Conservation (phyloP, 805 yeast genomes). For the Suhomyces prunicola region DNA sequence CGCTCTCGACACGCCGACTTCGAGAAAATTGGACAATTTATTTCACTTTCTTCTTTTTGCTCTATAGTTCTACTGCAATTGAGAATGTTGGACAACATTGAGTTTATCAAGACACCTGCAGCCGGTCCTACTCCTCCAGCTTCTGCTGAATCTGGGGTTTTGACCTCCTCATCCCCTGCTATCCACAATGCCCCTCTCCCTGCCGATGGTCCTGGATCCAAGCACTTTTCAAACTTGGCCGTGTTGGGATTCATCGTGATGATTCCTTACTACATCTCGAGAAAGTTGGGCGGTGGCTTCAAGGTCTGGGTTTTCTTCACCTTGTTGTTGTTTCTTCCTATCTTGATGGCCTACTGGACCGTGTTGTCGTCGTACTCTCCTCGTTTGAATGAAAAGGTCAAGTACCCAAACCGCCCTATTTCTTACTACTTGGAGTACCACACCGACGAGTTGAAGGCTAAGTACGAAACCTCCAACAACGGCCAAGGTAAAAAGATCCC, state of each 20-base stretch:
- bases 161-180: conserved; percentile 52
- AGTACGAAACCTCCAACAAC: conserved; percentile 34
- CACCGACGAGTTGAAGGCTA: conserved; percentile 48
- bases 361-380: conserved; percentile 74
- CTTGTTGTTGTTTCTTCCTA: conserved; percentile 58
- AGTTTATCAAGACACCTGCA: conserved; percentile 60
- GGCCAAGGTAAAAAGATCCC: conserved; percentile 78
- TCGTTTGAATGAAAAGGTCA: conserved; percentile 72
- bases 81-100: conserved; percentile 40
- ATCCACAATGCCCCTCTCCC: conserved; percentile 85
- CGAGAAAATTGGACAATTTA: neutral
- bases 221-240: conserved; percentile 63
- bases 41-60: neutral
- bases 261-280: conserved; percentile 61
- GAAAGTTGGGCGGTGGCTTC: conserved; percentile 67
- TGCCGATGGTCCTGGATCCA: conserved; percentile 88
- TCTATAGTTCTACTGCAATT: neutral
- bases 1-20: neutral
- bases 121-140: conserved; percentile 36
- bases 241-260: conserved; percentile 48
- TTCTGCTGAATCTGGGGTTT: conserved; percentile 31
- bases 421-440: conserved; percentile 81
- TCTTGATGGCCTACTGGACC: conserved; percentile 82
- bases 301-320: conserved; percentile 63
- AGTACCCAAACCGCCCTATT: conserved; percentile 72